Conservation (phyloP, 805 yeast species). For the Hanseniaspora pseudoguilliermondii region DNA sequence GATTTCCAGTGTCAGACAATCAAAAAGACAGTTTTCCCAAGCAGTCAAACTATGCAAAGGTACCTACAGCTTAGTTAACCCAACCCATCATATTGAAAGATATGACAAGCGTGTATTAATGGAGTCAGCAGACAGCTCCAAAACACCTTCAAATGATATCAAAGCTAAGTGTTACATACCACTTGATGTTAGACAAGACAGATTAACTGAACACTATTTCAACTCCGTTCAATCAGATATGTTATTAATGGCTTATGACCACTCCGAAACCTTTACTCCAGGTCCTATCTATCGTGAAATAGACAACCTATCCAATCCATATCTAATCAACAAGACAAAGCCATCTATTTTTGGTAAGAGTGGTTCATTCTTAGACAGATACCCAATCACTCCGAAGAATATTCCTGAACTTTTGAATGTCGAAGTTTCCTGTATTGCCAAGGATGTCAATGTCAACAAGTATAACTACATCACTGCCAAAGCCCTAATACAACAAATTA, state of each 20-base stretch:
- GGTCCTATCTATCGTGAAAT: constrained; percentile 60
- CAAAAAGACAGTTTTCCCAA: constrained; percentile 4
- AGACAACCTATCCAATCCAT: constrained; percentile 84
- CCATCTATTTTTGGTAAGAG: constrained; percentile 65
- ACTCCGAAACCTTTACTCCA: constrained; percentile 37
- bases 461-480: constrained; percentile 65
- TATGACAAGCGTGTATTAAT: constrained; percentile 63
- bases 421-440: constrained; percentile 62
- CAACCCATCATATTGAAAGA: constrained; percentile 81
- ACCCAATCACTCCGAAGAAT: constrained; percentile 52
- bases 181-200: constrained; percentile 58
- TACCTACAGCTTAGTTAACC: constrained; percentile 65
- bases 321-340: constrained; percentile 69
- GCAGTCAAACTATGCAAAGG: constrained; percentile 25
- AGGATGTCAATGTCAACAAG: constrained; percentile 54
- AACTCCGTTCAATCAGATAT: constrained; percentile 68
- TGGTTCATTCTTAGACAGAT: constrained; percentile 61
- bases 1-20: neutral
- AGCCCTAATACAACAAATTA: constrained; percentile 78
- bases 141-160: constrained; percentile 58
- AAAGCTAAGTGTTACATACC: constrained; percentile 72
- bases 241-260: constrained; percentile 62
- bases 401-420: constrained; percentile 63
- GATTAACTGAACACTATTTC: constrained; percentile 63
- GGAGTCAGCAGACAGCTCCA: constrained; percentile 58